Base-by-base conservation (phyloP, 164 flowering plant species). In the Magnolia officinalis region DNA sequence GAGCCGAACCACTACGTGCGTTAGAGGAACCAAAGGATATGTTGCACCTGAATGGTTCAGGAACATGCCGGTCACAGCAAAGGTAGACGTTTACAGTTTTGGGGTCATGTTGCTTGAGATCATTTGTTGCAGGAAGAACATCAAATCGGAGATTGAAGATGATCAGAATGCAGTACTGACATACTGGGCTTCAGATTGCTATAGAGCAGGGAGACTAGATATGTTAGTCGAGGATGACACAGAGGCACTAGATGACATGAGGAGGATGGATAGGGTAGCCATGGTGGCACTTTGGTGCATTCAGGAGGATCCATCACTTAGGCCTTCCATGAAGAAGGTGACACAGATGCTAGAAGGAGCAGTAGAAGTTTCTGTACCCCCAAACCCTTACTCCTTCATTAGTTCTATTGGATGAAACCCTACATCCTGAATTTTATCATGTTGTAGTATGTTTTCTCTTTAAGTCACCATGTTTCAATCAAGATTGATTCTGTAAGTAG, bases 281-380 rank as follows among this genome's bases (percentile, higher is more conserved):
- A 82, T 72, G 86, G 71, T 84, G 11, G 88, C 84, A 4, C 8
- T 85, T 4, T 87, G 88, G 87, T 87, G 88, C 67, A 81, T 82
- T 71, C 88, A 87, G 26, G 90, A 85, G 23, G 82, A 85, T 16
- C 85, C 87, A 6, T 75, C 77, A 24, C 45, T 79, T 18, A 80
- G 90, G 71, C 90, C 90, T 8, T 75, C 81, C n/a, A 85, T 85
- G 88, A 82, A 76, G 79, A 77, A 58, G 50, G 84, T 80, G 8
- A 72, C 50, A 1, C 87, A 80, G 58, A 85, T 87, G 88, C 81
- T 87, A 3, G 86, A 86, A 75, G 89, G 85, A 52, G 31, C 64
- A 16, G 81, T 82, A 20, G 81, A 82, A 74, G 80, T 86, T 23
- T 11, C 68, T 2, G 45, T 51, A 9, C 87, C 85, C 6, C 85